These are phyloP conservation scores for Aphanomyces cochlioides DNA, from an alignment of 352 stramenopile species.

Conservation along the genomic window DNA sequence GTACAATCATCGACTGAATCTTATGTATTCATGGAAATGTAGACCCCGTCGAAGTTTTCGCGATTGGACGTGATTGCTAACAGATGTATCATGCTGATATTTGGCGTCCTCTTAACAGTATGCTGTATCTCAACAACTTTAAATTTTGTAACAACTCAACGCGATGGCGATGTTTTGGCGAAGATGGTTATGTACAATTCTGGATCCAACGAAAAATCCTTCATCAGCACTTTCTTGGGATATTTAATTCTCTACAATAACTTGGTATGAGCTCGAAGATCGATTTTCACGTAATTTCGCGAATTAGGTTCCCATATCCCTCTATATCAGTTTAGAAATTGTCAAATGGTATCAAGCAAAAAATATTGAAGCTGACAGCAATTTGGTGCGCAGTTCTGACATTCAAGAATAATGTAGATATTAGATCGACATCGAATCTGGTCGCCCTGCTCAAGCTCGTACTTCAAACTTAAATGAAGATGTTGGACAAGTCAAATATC, in stretches of 20 bases:
- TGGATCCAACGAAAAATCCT: conserved; percentile 37
- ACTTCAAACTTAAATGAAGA: conserved; percentile 94
- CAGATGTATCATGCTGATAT: conserved; percentile 78
- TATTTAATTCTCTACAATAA: conserved; percentile 88
- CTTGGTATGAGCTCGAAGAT: conserved; percentile 38
- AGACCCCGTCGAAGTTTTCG: conserved; percentile 74
- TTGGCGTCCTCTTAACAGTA: conserved; percentile 60
- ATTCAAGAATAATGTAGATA: not conserved
- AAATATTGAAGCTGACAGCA: conserved; percentile 85
- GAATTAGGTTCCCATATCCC: conserved; percentile 87
- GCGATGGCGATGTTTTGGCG: not conserved
- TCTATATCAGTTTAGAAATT: conserved; percentile 97
- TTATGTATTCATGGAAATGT: not conserved
- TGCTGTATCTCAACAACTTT: conserved; percentile 25
- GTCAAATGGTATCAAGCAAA: conserved; percentile 94
- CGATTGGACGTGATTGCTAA: conserved; percentile 73
- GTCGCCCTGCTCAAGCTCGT: conserved; percentile 69
- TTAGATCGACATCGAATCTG: conserved; percentile 36
- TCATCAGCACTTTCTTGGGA: conserved; percentile 39
- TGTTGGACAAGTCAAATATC: conserved; percentile 97
- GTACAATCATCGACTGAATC: conserved; percentile 32
- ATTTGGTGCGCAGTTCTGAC: conserved; percentile 42
- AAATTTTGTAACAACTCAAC: conserved; percentile 5
- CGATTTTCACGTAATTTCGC: not conserved
- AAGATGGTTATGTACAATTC: conserved; percentile 3